phyloP scores from a whole-genome alignment of 1,284 basidiomycete species.

The Puccinia polysora region DNA sequence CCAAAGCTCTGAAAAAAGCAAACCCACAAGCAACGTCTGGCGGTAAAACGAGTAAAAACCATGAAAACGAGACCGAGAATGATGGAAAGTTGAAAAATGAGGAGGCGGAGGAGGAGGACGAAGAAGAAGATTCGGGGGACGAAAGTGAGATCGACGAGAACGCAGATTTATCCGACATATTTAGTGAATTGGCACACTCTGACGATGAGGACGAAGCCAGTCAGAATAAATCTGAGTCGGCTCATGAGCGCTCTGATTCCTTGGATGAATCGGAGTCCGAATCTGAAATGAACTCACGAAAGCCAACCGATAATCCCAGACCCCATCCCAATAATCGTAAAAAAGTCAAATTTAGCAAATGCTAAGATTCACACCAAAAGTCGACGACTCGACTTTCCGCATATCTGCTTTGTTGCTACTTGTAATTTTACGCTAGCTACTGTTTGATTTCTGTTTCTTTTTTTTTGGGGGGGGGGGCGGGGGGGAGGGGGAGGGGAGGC shows the following conservation, averaged over 20 bases:
- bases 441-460: no score
- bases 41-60: slow-evolving; percentile 63
- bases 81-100: slow-evolving; percentile 54
- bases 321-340: no score
- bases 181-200: slow-evolving; percentile 44
- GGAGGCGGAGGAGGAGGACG: slow-evolving; percentile 50
- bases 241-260: not conserved
- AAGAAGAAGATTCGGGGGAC: slow-evolving; percentile 45
- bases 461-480: no score
- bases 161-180: slow-evolving; percentile 46
- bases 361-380: no score
- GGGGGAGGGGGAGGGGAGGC: no score
- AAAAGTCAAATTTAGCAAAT: slow-evolving; percentile 26
- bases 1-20: slow-evolving; percentile 47
- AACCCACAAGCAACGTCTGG: no score
- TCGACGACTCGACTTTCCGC: no score
- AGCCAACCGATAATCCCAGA: not conserved
- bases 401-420: no score
- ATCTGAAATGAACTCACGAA: not conserved
- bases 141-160: slow-evolving; percentile 48
- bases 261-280: not conserved
- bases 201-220: slow-evolving; percentile 53
- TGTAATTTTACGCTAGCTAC: no score
- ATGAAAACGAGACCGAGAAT: slow-evolving; percentile 60
- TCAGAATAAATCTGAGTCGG: slow-evolving; percentile 12